These are phyloP conservation scores for Penicillium diatomitis DNA, from an alignment of 495 filamentous ascomycete species.

Conservation along the genomic window DNA sequence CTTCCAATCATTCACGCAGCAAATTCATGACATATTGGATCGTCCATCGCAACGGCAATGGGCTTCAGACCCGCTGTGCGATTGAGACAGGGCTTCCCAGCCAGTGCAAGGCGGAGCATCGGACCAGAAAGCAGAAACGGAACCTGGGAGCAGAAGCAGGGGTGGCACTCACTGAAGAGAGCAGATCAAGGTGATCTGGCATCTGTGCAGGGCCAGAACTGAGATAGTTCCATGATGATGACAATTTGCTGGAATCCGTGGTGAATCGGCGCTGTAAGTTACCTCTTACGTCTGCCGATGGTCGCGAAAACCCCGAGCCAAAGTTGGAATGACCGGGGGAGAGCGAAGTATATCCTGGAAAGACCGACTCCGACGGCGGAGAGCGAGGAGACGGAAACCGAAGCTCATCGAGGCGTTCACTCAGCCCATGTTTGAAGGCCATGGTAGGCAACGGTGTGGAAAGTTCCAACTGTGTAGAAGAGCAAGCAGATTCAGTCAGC, in stretches of 20 bases:
- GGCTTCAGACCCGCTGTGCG: too few species aligned
- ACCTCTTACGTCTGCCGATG: conserved; percentile 53
- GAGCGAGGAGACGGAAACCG: conserved; percentile 70
- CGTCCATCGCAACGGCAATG: too few species aligned
- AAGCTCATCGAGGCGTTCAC: conserved; percentile 64
- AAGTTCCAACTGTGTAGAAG: conserved; percentile 26
- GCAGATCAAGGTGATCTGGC: conserved; percentile 48
- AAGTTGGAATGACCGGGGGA: conserved; percentile 54
- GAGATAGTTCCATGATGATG: conserved; percentile 63
- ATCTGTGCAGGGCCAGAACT: conserved; percentile 46
- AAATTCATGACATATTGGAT: too few species aligned
- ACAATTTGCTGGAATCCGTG: conserved; percentile 78
- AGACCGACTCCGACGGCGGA: conserved; percentile 58
- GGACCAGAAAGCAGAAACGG: neutral
- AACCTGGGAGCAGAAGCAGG: neutral
- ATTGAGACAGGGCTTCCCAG: too few species aligned
- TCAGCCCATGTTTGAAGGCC: conserved; percentile 57
- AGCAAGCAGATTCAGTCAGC: conserved; percentile 12
- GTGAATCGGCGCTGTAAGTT: conserved; percentile 88
- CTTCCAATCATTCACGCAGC: too few species aligned
- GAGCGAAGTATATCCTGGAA: conserved; percentile 61
- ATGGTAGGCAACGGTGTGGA: conserved; percentile 35
- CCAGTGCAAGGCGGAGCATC: too few species aligned
- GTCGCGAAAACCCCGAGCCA: conserved; percentile 45
- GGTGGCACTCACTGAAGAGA: conserved; percentile 41